Base-by-base conservation (phyloP, 805 yeast species). In the Nakazawaea ambrosiae region DNA sequence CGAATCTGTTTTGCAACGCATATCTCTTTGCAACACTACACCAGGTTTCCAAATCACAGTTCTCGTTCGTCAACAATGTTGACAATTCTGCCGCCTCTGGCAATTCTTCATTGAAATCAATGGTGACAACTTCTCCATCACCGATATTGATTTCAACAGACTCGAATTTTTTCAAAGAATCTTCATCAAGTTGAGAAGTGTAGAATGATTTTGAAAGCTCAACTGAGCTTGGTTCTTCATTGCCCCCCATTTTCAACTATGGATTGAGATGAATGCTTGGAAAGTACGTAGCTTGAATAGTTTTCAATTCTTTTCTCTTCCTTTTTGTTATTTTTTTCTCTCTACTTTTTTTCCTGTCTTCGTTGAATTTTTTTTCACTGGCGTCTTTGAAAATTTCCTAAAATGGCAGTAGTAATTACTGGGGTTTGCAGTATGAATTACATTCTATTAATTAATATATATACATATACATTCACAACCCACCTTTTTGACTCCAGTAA, bases 31-130 rank as follows among this genome's bases (percentile, higher is more conserved):
- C 89, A 44, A 89, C 78, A 17, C 81, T 71, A 15, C 86, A 60
- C 98, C 98, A 92, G 60, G 78, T 85, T 52, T 80, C 78, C 38
- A 72, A 66, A 17, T 73, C 77, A 34, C 90, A 80, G 40, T 73
- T 75, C 61, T 92, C 97, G 46, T 83, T 85, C 44, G 83, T 81
- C 45, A 92, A 65, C 44, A 90, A 71, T 20, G 75, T 73, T 46
- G 83, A 77, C 45, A 92, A 68, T 52, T 92, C 97, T 31, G 76
- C 70, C 4, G 96, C 85, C 55, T 90, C 96, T 17, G 85, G 95
- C 4, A 96, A 95, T 40, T 88, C 66, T 52, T 90, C 97, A 25
- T 78, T 77, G 36, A 73, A 73, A 42, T 83, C 69, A 51, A 88
- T 90, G 48, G 92, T 75, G 36, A 86, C 81, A 45, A 90, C 96